Evolutionary conservation across 441 rosid species (phyloP), one percentile per base, ranked within the genome.

Genomic region (Dalechampia spathulata): DNA sequence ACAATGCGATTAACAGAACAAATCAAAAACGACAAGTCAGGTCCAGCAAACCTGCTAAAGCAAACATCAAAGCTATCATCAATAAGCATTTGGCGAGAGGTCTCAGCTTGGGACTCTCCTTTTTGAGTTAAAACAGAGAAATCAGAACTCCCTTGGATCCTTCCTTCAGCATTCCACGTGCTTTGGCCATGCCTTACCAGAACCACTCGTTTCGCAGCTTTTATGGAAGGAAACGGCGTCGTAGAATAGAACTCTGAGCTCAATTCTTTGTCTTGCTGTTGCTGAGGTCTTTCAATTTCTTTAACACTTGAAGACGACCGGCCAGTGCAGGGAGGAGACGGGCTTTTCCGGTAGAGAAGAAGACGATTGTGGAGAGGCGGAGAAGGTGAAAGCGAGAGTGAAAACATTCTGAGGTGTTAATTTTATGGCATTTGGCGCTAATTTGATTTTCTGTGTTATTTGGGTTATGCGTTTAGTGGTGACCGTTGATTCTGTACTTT

Each of bases 151-250:
- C 98, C 98, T 76, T 90, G 98, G 60, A 90, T 87, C 70, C 95
- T 64, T 0, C 96, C 98, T 62, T 87, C 95, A 61, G 71, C 88
- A 9, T 87, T 87, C 96, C 98, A 87, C 49, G 95, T 83, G 84
- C 96, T 91, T 83, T 87, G 93, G 11, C 98, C 95, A 59, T 91
- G 98, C 76, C 95, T 80, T 59, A 91, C 98, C 52, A 91, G 76
- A n/a, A 87, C 85, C 64, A 87, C 95, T 55, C 96, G 64, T 81
- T 91, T 91, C 57, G 86, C 76, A 22, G 57, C 78, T 62, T 64
- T 67, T 27, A 82, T 67, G n/a, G 67, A 60, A n/a, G 88, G 87
- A 34, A 79, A 74, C 38, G 74, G 69, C 14, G 45, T 53, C 30
- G 74, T 34, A n/a, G 50, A 73, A 65, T 62, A 45, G 17, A 72